Evolutionary conservation across 208 protist genomes (phyloP), one percentile per base, ranked within the genome.

Genomic region (Leishmania mexicana): DNA sequence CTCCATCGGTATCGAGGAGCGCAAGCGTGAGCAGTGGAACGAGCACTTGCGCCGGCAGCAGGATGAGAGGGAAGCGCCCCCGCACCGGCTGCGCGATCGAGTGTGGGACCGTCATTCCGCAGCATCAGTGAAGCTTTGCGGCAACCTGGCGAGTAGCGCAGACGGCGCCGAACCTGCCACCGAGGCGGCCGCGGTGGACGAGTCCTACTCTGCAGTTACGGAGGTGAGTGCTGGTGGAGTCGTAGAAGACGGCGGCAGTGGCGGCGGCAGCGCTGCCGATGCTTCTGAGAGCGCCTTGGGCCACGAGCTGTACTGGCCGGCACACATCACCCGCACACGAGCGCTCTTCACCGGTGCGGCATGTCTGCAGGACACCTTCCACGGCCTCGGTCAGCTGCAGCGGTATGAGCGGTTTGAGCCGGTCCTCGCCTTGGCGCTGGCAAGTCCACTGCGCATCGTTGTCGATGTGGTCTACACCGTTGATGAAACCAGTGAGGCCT

Each of bases 401-500:
- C 62, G 42, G 45, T 83, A 90, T 42, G 88, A 94, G 3, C 65
- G 86, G 67, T 91, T 94, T 53, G 88, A 89, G 38, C 83, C 89
- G 0, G 84, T 94, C 15, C 54, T 92, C 17, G 83, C 83, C 7
- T n/a, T 84, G 5, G 90, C 90, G 1, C 79, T 94, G 75, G 35
- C 35, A 4, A 86, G 88, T 45, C 86, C 88, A 1, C 84, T 96
- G 81, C 85, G 83, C 21, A 47, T 96, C 2, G 89, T 86, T 74
- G 87, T 93, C 7, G 90, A 94, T 75, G 91, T 96, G 40, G 87
- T 92, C 49, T 96, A 91, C 80, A 81, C 82, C 57, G 79, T 95
- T 57, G 93, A 96, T 79, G 93, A 96, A 71, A 86, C 87, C 7
- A 96, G 87, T 60, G 93, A 91, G 70, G 83, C 68, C 8, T 68